Conservation (phyloP, 148 eudicot species). For the Fagopyrum homotropicum region DNA sequence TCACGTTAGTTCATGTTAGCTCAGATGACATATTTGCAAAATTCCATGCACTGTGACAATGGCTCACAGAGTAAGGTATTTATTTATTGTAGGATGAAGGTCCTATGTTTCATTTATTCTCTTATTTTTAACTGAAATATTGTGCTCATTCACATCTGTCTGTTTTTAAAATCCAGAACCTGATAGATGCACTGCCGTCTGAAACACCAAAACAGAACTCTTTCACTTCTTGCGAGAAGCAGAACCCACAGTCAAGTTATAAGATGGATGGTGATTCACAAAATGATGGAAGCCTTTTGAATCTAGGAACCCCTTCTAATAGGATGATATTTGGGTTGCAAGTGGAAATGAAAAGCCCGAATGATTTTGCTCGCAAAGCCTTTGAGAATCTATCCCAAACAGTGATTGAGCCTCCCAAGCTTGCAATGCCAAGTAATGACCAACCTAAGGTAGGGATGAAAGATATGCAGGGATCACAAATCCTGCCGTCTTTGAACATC, state of each 20-base stretch:
- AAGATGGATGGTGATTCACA: constrained; percentile 25
- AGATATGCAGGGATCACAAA: constrained; percentile 37
- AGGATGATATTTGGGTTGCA: constrained; percentile 22
- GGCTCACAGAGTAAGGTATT: neutral
- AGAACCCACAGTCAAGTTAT: constrained; percentile 25
- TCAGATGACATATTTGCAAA: neutral
- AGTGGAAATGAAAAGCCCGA: constrained; percentile 27
- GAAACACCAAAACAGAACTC: constrained; percentile 30
- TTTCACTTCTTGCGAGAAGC: constrained; percentile 22
- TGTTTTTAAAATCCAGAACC: constrained; percentile 33
- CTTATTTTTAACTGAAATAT: neutral
- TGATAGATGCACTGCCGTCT: constrained; percentile 28
- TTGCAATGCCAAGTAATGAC: constrained; percentile 30
- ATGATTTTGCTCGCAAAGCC: constrained; percentile 25
- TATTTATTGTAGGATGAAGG: neutral
- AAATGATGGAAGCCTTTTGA: constrained; percentile 37
- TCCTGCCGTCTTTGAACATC: constrained; percentile 41
- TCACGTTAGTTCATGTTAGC: neutral
- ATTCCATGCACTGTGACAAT: neutral
- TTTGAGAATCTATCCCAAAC: constrained; percentile 33
- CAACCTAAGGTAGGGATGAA: constrained; percentile 31
- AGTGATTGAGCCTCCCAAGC: constrained; percentile 26
- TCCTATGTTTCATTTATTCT: neutral
- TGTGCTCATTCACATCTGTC: neutral
- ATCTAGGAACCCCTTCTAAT: constrained; percentile 37